Evolutionary conservation across 2,329 filamentous ascomycete species (phyloP).

Genomic region (Mycocentrospora acerina): DNA sequence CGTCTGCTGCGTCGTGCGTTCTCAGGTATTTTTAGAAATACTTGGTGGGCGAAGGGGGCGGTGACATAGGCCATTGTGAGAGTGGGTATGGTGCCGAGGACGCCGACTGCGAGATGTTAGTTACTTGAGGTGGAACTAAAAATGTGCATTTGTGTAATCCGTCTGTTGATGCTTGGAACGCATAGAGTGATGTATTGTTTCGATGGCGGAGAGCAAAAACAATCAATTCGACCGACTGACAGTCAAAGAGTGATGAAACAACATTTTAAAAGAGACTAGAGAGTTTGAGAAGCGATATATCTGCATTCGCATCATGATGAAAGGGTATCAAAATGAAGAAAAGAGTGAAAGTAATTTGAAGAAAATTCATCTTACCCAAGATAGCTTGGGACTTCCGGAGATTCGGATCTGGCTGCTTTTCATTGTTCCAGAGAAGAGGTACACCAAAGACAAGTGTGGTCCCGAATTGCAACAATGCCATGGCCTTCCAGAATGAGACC

Average conservation of each 20-base stretch:
- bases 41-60: slow-evolving; percentile 38
- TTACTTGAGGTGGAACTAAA: background rate
- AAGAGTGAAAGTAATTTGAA: background rate
- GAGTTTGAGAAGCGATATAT: background rate
- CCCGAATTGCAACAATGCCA: slow-evolving; percentile 38
- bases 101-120: slow-evolving; percentile 23
- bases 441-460: slow-evolving; percentile 33
- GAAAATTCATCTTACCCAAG: slow-evolving; percentile 23
- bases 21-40: slow-evolving; percentile 36
- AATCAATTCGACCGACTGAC: background rate
- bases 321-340: slow-evolving; percentile 1
- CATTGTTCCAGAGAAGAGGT: slow-evolving; percentile 36
- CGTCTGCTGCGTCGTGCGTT: slow-evolving; percentile 26
- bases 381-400: slow-evolving; percentile 30
- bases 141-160: background rate
- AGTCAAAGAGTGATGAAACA: background rate
- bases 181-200: background rate
- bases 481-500: slow-evolving; percentile 41
- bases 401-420: slow-evolving; percentile 34
- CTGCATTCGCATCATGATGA: too few relatives aligned
- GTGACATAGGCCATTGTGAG: slow-evolving; percentile 37
- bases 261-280: background rate
- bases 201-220: background rate
- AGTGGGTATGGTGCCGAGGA: slow-evolving; percentile 35
- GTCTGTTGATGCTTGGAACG: too few relatives aligned